phyloP scores from a whole-genome alignment of 2,329 filamentous ascomycete genomes.

The Chaetomium strumarium region DNA sequence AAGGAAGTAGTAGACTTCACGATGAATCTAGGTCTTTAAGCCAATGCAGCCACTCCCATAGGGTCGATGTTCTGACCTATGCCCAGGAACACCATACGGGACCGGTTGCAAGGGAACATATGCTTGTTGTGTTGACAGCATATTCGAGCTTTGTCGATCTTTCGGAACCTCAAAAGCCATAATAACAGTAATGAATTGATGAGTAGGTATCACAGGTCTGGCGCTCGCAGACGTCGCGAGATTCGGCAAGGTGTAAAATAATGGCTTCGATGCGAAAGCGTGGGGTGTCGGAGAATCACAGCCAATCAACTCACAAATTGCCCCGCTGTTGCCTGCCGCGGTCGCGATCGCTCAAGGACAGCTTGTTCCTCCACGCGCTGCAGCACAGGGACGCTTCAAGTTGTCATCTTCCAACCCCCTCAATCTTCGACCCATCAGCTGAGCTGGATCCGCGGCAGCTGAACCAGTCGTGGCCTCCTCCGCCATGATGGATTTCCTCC shows the following conservation, averaged over 20 bases:
- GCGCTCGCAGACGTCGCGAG: too few relatives aligned
- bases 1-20: slow-evolving; percentile 23
- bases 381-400: slow-evolving; percentile 1
- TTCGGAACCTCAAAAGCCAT: too few relatives aligned
- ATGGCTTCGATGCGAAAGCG: too few relatives aligned
- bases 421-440: slow-evolving; percentile 12
- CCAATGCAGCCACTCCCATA: too few relatives aligned
- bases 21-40: too few relatives aligned
- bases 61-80: too few relatives aligned
- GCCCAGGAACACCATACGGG: too few relatives aligned
- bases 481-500: slow-evolving; percentile 42
- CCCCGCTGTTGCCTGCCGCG: background rate
- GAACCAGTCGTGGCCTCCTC: slow-evolving; percentile 15
- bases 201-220: too few relatives aligned
- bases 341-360: slow-evolving; percentile 19
- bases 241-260: too few relatives aligned
- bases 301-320: slow-evolving; percentile 13
- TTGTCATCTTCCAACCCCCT: slow-evolving; percentile 11
- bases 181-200: too few relatives aligned
- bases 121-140: too few relatives aligned
- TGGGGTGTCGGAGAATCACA: background rate
- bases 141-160: background rate
- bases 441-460: slow-evolving; percentile 12
- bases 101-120: too few relatives aligned
- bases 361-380: slow-evolving; percentile 17